Conservation (phyloP, 2,329 filamentous ascomycete genomes). For the Penicillium sp. region DNA sequence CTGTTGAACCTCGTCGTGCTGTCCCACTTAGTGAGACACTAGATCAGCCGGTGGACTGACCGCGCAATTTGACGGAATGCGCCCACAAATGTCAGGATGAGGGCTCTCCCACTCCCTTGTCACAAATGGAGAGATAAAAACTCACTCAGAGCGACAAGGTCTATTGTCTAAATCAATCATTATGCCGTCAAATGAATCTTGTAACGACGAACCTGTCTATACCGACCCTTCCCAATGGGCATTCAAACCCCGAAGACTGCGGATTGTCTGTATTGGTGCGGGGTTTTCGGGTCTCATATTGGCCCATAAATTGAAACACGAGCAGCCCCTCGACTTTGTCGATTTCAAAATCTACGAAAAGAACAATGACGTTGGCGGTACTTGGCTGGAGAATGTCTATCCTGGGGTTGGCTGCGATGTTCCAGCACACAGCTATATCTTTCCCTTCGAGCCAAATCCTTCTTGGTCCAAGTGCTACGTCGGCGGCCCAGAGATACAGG, state of each 20-base stretch:
- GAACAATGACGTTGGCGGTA: constrained; percentile 9
- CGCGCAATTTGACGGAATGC: too few species aligned
- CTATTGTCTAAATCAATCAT: background rate
- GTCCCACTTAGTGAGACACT: too few species aligned
- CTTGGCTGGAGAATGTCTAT: constrained; percentile 11
- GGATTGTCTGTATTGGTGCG: background rate
- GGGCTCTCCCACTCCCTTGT: too few species aligned
- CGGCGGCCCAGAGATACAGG: background rate
- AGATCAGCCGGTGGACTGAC: too few species aligned
- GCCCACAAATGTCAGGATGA: too few species aligned
- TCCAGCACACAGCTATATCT: constrained; percentile 2
- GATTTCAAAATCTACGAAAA: constrained; percentile 10
- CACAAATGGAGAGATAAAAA: too few species aligned
- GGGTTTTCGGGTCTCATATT: background rate
- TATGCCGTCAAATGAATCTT: background rate
- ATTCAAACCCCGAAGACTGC: background rate
- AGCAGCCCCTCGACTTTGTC: background rate
- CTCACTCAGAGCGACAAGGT: too few species aligned
- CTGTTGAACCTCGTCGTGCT: too few species aligned
- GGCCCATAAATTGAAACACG: background rate
- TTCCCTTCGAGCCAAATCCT: background rate
- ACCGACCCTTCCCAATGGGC: background rate
- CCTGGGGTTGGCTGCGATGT: constrained; percentile 5
- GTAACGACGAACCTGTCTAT: background rate
- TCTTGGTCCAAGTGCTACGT: background rate